Conservation (phyloP, 768 basidiomycete genomes). For the Phaeotremella skinneri region DNA sequence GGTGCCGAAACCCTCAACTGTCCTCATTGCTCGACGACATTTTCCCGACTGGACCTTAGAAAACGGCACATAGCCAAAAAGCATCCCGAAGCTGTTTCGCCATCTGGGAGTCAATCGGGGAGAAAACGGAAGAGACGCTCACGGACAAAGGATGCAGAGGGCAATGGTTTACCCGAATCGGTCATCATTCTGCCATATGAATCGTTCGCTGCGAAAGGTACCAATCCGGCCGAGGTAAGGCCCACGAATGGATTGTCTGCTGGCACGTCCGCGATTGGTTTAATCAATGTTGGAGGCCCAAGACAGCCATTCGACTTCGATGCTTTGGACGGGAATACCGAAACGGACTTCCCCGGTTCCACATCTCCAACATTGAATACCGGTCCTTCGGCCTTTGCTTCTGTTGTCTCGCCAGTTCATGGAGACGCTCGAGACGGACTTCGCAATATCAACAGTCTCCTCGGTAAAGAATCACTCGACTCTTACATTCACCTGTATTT, state of each 20-base stretch:
- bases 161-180: neutral
- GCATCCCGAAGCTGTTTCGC: constrained; percentile 17
- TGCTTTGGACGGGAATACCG: constrained; percentile 1
- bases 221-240: too few species aligned
- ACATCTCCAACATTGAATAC: neutral
- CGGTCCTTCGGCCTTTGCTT: neutral
- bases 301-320: constrained; percentile 1
- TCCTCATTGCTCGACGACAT: constrained; percentile 20
- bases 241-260: too few species aligned
- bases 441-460: neutral
- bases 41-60: constrained; percentile 27
- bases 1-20: constrained; percentile 12
- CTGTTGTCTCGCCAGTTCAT: neutral
- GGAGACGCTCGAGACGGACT: too few species aligned
- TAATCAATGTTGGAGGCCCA: constrained; percentile 1
- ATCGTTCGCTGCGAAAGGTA: too few species aligned
- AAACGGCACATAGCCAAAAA: constrained; percentile 28
- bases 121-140: neutral
- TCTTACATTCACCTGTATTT: constrained; percentile 23
- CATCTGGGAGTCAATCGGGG: neutral
- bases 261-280: neutral
- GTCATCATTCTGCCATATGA: neutral
- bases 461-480: constrained; percentile 1
- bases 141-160: neutral
- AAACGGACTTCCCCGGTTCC: constrained; percentile 1